phyloP scores from a whole-genome alignment of 192 early-diverging fungal species.

The Spizellomyces punctatus region DNA sequence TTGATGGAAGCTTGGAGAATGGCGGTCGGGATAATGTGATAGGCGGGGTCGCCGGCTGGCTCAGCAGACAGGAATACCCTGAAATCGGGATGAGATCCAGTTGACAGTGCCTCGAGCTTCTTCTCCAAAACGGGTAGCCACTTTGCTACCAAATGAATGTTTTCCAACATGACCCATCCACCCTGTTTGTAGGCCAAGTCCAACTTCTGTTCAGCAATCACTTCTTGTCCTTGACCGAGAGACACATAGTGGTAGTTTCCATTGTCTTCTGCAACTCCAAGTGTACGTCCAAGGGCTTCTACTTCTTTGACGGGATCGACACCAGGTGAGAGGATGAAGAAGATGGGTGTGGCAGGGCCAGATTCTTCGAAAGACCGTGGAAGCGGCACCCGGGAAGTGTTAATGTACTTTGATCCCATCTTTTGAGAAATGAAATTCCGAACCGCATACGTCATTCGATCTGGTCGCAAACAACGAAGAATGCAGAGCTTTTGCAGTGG shows the following conservation, averaged over 20 bases:
- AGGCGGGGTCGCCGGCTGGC: slow-evolving; percentile 62
- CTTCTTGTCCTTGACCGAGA: slow-evolving; percentile 68
- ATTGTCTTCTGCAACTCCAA: slow-evolving; percentile 59
- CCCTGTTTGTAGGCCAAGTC: slow-evolving; percentile 63
- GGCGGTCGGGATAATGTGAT: slow-evolving; percentile 67
- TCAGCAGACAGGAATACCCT: slow-evolving; percentile 66
- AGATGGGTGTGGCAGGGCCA: slow-evolving; percentile 62
- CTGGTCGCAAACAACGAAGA: slow-evolving; percentile 60
- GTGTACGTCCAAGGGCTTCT: slow-evolving; percentile 54
- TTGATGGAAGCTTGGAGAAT: slow-evolving; percentile 70
- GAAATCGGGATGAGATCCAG: slow-evolving; percentile 57
- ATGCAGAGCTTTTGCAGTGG: slow-evolving; percentile 67
- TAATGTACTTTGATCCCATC: slow-evolving; percentile 63
- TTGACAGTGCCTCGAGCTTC: slow-evolving; percentile 60
- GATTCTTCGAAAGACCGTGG: slow-evolving; percentile 56
- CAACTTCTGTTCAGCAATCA: slow-evolving; percentile 68
- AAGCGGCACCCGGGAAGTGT: slow-evolving; percentile 55
- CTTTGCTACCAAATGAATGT: slow-evolving; percentile 70
- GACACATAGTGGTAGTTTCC: slow-evolving; percentile 73
- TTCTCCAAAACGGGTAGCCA: slow-evolving; percentile 68
- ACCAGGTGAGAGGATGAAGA: slow-evolving; percentile 71
- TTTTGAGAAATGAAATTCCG: slow-evolving; percentile 58
- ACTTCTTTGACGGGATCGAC: slow-evolving; percentile 73
- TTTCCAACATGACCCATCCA: slow-evolving; percentile 73
- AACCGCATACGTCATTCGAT: slow-evolving; percentile 68